Conservation (phyloP, 1,139 yeast genomes). For the Geotrichum fermentans region DNA sequence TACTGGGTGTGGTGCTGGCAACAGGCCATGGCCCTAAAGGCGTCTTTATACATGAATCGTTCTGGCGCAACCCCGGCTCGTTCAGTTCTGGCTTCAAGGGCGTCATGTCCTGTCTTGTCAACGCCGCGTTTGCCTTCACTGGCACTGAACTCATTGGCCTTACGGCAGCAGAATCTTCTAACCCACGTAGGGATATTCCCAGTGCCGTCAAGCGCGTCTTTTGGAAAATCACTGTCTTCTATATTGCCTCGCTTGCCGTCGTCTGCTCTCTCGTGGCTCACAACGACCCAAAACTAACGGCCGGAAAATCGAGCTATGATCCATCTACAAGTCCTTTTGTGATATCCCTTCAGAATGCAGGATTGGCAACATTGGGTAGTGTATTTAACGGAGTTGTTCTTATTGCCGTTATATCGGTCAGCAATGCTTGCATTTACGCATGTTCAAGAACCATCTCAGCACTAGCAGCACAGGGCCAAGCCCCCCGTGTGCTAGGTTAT, state of each 20-base stretch:
- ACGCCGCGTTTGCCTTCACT: constrained; percentile 83
- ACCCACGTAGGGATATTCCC: constrained; percentile 67
- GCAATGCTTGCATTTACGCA: constrained; percentile 72
- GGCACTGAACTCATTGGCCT: constrained; percentile 79
- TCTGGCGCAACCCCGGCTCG: constrained; percentile 63
- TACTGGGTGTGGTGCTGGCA: constrained; percentile 54
- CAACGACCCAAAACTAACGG: constrained; percentile 44
- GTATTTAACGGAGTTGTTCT: constrained; percentile 70
- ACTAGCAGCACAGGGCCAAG: constrained; percentile 74
- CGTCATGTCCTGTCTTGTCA: constrained; percentile 69
- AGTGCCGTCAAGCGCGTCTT: constrained; percentile 66
- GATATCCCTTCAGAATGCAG: constrained; percentile 55
- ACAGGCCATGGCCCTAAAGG: constrained; percentile 64
- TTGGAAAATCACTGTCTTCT: constrained; percentile 65
- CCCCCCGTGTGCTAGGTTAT: constrained; percentile 69
- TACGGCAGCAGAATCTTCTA: constrained; percentile 78
- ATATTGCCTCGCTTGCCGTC: constrained; percentile 53
- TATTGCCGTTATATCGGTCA: constrained; percentile 64
- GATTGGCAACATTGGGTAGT: constrained; percentile 58
- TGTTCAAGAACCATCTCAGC: constrained; percentile 80
- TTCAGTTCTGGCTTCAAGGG: constrained; percentile 70
- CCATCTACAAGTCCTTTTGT: constrained; percentile 70
- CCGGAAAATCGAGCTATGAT: constrained; percentile 42
- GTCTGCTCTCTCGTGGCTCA: constrained; percentile 63
- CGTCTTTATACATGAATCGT: constrained; percentile 57